Evolutionary conservation across 2,329 filamentous ascomycete species (phyloP).

Genomic region (Ophiostoma quercus): DNA sequence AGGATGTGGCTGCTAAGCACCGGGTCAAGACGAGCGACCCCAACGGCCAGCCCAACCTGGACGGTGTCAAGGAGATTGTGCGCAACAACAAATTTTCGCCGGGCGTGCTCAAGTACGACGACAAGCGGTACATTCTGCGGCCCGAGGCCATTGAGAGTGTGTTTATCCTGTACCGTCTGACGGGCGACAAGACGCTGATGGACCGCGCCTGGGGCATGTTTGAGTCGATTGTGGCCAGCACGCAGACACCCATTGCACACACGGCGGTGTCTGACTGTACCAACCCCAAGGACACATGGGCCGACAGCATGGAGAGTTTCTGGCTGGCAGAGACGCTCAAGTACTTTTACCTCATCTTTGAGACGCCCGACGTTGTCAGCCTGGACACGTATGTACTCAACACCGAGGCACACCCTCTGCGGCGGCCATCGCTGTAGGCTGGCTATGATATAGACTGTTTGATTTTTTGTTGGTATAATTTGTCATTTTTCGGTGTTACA

Average conservation of each 20-base stretch:
- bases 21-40: slow-evolving; percentile 11
- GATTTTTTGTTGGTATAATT: neutral
- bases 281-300: slow-evolving; percentile 43
- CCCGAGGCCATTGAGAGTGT: slow-evolving; percentile 78
- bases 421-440: slow-evolving; percentile 28
- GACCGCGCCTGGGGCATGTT: slow-evolving; percentile 74
- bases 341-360: slow-evolving; percentile 61
- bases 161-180: slow-evolving; percentile 71
- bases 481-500: neutral
- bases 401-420: slow-evolving; percentile 51
- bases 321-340: slow-evolving; percentile 67
- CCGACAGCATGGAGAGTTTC: slow-evolving; percentile 63
- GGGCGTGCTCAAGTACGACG: slow-evolving; percentile 53
- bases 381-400: slow-evolving; percentile 59
- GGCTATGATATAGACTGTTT: neutral
- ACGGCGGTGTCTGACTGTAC: slow-evolving; percentile 55
- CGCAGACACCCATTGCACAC: slow-evolving; percentile 45
- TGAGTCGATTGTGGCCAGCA: slow-evolving; percentile 47
- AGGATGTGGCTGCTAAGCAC: slow-evolving; percentile 21
- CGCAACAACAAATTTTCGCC: slow-evolving; percentile 42
- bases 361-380: slow-evolving; percentile 52
- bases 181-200: slow-evolving; percentile 59
- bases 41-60: slow-evolving; percentile 27
- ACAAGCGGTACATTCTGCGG: slow-evolving; percentile 59
- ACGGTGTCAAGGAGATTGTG: slow-evolving; percentile 36